Evolutionary conservation across 306 rosid species (phyloP).

Genomic region (Castanopsis chinensis): DNA sequence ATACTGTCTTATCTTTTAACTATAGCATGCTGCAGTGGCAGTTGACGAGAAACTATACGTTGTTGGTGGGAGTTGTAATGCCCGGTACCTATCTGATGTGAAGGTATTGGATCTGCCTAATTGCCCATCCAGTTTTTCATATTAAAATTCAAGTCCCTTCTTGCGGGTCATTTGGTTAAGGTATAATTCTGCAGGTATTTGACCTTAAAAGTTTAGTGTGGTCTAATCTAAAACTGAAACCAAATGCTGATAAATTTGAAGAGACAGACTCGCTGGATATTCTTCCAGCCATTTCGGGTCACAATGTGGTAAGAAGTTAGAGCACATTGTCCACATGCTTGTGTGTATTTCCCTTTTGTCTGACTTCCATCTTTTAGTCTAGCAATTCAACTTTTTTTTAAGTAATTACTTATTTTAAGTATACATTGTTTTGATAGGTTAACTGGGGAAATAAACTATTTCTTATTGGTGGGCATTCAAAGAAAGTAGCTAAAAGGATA

Average conservation of each 20-base stretch:
- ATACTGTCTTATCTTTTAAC: slow-evolving; percentile 26
- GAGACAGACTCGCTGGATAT: slow-evolving; percentile 38
- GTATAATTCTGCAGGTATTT: slow-evolving; percentile 60
- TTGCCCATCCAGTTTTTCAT: slow-evolving; percentile 8
- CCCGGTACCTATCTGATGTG: slow-evolving; percentile 82
- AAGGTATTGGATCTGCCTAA: slow-evolving; percentile 52
- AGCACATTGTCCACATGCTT: neutral
- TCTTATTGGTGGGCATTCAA: slow-evolving; percentile 77
- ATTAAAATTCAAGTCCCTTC: neutral
- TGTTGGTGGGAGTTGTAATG: slow-evolving; percentile 94
- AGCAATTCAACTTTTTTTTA: slow-evolving; percentile 17
- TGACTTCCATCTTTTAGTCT: slow-evolving; percentile 8
- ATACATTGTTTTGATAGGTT: slow-evolving; percentile 45
- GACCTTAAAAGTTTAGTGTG: slow-evolving; percentile 67
- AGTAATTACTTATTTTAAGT: neutral
- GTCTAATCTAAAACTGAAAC: slow-evolving; percentile 76
- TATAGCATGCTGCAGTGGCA: slow-evolving; percentile 82
- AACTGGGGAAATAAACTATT: slow-evolving; percentile 83
- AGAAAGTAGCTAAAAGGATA: slow-evolving; percentile 35
- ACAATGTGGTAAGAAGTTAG: slow-evolving; percentile 59
- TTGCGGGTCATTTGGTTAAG: slow-evolving; percentile 13
- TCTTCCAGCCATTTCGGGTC: slow-evolving; percentile 71
- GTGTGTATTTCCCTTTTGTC: neutral
- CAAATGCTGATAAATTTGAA: slow-evolving; percentile 43
- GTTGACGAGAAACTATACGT: slow-evolving; percentile 75